A percentile compares a stretch with the other conserved stretches of the same genome.
Evolutionary conservation across 2,329 filamentous ascomycete species (phyloP).

Genomic region (Chrysosporium queenslandicum): DNA sequence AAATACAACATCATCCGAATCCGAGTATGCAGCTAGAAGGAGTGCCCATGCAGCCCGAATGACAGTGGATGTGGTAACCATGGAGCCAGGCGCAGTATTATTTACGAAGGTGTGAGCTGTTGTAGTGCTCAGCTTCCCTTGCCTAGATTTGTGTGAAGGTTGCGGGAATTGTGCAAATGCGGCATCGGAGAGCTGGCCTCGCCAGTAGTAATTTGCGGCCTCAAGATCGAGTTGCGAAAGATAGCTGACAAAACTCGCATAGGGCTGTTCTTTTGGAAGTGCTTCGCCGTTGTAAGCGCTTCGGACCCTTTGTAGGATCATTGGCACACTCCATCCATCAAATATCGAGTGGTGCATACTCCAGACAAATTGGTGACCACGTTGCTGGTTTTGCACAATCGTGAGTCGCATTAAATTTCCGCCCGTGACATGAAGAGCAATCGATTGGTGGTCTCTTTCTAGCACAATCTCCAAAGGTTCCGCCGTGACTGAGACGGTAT

Average conservation of each 20-base stretch:
- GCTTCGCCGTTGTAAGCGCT: conserved; percentile 15
- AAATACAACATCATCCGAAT: conserved; percentile 32
- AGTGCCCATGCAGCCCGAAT: conserved; percentile 28
- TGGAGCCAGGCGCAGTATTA: too few relatives aligned
- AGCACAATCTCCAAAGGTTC: conserved; percentile 15
- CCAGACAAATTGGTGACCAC: conserved; percentile 20
- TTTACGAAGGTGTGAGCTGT: neutral
- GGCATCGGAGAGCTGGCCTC: too few relatives aligned
- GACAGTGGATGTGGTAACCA: neutral
- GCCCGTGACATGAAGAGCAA: conserved; percentile 9
- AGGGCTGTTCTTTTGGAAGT: neutral
- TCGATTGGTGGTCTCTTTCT: conserved; percentile 15
- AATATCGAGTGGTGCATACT: conserved; percentile 34
- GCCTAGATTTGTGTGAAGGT: too few relatives aligned
- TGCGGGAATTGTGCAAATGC: too few relatives aligned
- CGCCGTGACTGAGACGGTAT: conserved; percentile 29
- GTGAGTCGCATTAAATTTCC: conserved; percentile 17
- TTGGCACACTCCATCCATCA: conserved; percentile 30
- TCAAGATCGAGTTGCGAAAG: too few relatives aligned
- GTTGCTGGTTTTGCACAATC: conserved; percentile 13
- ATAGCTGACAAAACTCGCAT: neutral
- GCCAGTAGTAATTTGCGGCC: too few relatives aligned
- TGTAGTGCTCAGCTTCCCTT: neutral
- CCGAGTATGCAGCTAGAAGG: conserved; percentile 27
- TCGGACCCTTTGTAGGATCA: conserved; percentile 28